phyloP scores from a whole-genome alignment of 1,284 basidiomycete species.

The Neonothopanus nambi region DNA sequence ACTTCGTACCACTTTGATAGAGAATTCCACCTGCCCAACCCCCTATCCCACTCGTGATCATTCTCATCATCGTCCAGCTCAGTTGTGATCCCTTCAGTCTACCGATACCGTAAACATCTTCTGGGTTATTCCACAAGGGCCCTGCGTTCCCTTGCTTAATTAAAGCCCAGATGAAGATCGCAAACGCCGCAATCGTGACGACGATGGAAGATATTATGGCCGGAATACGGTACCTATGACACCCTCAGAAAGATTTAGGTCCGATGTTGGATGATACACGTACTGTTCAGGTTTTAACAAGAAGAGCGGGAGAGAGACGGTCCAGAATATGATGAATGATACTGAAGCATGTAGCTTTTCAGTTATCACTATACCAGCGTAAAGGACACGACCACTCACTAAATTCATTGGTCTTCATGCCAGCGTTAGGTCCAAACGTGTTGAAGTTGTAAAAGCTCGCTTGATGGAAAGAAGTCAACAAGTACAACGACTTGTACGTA shows the following conservation, averaged over 20 bases:
- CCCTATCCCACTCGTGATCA: slow-evolving; percentile 32
- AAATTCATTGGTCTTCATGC: slow-evolving; percentile 35
- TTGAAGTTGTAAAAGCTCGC: slow-evolving; percentile 35
- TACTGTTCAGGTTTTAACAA: slow-evolving; percentile 25
- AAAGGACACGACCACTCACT: slow-evolving; percentile 20
- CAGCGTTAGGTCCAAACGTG: slow-evolving; percentile 26
- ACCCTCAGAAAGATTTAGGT: not conserved
- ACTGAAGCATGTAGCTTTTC: slow-evolving; percentile 17
- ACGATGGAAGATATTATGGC: slow-evolving; percentile 28
- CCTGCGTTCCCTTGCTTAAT: slow-evolving; percentile 33
- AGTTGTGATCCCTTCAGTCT: slow-evolving; percentile 26
- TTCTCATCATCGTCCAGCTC: slow-evolving; percentile 34
- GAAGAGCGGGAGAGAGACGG: slow-evolving; percentile 27
- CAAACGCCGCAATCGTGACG: slow-evolving; percentile 30
- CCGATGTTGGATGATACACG: not conserved
- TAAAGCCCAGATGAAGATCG: slow-evolving; percentile 35
- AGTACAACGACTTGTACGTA: not conserved
- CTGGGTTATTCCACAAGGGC: slow-evolving; percentile 30
- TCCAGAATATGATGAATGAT: slow-evolving; percentile 28
- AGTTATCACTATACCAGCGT: slow-evolving; percentile 16
- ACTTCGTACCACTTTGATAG: slow-evolving; percentile 31
- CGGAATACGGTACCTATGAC: slow-evolving; percentile 29
- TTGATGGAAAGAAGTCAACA: slow-evolving; percentile 11
- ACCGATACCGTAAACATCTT: slow-evolving; percentile 27
- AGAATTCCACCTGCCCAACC: slow-evolving; percentile 35